Percentiles rank a stretch among this genome's conserved stretches.
These are phyloP conservation scores for Stephanodiscus minutulus DNA, from an alignment of 108 stramenopile species.

Conservation along the genomic window DNA sequence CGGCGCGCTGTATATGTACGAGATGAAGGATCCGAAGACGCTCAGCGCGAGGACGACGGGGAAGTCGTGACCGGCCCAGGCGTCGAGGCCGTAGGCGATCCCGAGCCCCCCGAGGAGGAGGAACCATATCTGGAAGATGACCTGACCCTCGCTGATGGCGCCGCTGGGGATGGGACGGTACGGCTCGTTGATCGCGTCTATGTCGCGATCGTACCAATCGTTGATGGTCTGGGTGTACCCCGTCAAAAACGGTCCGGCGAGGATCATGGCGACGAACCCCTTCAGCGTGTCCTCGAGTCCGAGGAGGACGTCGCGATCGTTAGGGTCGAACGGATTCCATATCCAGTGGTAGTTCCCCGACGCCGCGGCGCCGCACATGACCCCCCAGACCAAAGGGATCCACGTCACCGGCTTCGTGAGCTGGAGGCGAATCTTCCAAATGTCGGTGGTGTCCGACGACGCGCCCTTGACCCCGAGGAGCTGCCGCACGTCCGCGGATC, in stretches of 20 bases:
- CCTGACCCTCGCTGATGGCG: conserved; percentile 87
- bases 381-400: conserved; percentile 95
- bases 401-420: conserved; percentile 91
- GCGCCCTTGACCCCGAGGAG: conserved; percentile 87
- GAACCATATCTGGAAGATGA: conserved; percentile 93
- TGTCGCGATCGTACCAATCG: conserved; percentile 98
- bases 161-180: conserved; percentile 95
- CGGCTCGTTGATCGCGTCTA: conserved; percentile 98
- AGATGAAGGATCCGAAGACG: conserved; percentile 91
- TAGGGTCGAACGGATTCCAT: conserved; percentile 94
- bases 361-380: conserved; percentile 90
- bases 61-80: conserved; percentile 91
- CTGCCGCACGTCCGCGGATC: conserved; percentile 73
- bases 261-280: conserved; percentile 87
- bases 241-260: conserved; percentile 93
- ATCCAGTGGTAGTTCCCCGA: conserved; percentile 97
- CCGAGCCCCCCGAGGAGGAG: conserved; percentile 88
- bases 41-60: conserved; percentile 82
- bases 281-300: conserved; percentile 87
- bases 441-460: conserved; percentile 61
- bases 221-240: conserved; percentile 98
- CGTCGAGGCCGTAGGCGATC: conserved; percentile 89
- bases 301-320: conserved; percentile 75
- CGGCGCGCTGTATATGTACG: conserved; percentile 97
- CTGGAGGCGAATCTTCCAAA: conserved; percentile 92